These are phyloP conservation scores for Prunus campanulata DNA, from an alignment of 306 rosid genomes.

Conservation along the genomic window DNA sequence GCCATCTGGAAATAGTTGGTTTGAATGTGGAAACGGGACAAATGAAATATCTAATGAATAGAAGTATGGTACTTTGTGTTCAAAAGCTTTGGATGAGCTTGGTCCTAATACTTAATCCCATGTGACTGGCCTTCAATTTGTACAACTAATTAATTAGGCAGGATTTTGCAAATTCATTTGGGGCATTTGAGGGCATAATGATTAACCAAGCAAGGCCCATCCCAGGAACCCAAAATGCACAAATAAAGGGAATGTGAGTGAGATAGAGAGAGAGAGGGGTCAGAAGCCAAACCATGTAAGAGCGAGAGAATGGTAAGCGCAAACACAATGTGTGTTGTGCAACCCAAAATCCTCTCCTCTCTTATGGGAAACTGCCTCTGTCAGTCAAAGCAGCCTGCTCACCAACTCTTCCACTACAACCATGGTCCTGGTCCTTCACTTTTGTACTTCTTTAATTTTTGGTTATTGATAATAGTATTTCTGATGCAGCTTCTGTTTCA, in stretches of 20 bases:
- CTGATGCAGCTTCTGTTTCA: background rate
- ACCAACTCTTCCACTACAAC: no score
- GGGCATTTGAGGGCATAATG: background rate
- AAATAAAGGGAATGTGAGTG: background rate
- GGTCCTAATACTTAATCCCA: background rate
- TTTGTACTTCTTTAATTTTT: no score
- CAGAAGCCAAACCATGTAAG: background rate
- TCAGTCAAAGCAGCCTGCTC: no score
- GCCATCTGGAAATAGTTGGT: constrained; percentile 46
- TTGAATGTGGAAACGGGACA: constrained; percentile 19
- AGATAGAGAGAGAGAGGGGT: background rate
- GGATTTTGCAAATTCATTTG: background rate
- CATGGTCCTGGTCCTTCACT: no score
- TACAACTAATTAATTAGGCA: background rate
- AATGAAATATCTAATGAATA: background rate
- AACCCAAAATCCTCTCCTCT: no score
- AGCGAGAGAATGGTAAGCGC: background rate
- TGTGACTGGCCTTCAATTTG: background rate
- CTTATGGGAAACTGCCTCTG: no score
- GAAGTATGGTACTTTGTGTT: background rate
- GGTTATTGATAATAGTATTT: no score
- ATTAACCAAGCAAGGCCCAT: background rate
- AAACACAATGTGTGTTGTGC: no score
- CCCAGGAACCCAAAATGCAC: background rate
- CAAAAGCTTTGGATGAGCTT: background rate